Base-by-base conservation (phyloP, 2,329 filamentous ascomycete genomes). In the Aaosphaeria arxii region DNA sequence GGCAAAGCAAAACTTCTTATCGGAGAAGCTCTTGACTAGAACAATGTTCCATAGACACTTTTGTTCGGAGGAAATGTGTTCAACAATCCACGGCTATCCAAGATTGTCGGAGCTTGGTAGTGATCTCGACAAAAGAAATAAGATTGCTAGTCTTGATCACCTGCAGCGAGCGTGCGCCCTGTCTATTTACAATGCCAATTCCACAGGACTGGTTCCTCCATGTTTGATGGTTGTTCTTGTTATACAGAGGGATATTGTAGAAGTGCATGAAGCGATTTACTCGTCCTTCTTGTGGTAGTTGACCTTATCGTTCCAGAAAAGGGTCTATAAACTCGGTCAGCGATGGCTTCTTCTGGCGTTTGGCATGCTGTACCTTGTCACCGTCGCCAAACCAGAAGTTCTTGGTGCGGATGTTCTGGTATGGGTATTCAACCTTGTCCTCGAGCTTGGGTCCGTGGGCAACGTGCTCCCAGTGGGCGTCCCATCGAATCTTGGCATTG, bases 401-500 rank as follows among this genome's bases (percentile, higher is more conserved):
- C 86, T 94, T 96, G 73, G 84, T 83, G 72, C 94, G 88, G 74
- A 99, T 88, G 82, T 99, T 99, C 84, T 95, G 89, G 85, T 95
- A 99, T 51, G 91, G 78, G 77, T 97, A 99, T 80, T 97, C 89
- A 66, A 82, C 77, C 69, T 89, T 87, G 78, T 99, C 94, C 80
- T 95, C 90, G 61, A 92, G 80, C 58, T 94, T 88, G 52, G 88
- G 84, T 74, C 89, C 77, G 77, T 97, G 92, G 45, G 74, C 77
- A 84, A 87, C 90, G 82, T 99, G 94, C 77, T 95, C 89, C 92
- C 92, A 97, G 77, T 99, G 94, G 78, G 95, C 89, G 66, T 83
- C 85, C 90, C 91, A 99, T 55, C 96, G 85, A 69, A 86, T 85
- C 73, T 88, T 96, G 64, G 91, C 91, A 74, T 99, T 99, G 75